phyloP scores from a whole-genome alignment of 2,329 filamentous ascomycete genomes.

The Pyrenochaeta sp. region DNA sequence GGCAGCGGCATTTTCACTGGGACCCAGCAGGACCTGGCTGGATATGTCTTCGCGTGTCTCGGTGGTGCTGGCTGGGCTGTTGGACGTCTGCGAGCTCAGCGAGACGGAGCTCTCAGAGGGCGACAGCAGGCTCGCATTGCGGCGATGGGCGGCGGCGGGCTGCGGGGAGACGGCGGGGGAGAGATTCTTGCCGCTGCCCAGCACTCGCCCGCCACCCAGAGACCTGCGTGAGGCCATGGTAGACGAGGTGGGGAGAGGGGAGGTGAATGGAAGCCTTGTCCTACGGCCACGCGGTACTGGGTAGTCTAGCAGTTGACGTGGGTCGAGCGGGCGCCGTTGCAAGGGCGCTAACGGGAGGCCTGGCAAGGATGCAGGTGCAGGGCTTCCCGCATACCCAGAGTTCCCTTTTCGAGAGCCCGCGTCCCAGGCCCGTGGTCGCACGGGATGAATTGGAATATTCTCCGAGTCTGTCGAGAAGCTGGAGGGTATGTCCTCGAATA shows the following conservation, averaged over 20 bases:
- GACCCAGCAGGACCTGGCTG: conserved; percentile 78
- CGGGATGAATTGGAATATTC: not conserved
- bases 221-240: conserved; percentile 61
- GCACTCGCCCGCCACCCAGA: conserved; percentile 87
- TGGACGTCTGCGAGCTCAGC: conserved; percentile 76
- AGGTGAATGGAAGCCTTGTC: no score
- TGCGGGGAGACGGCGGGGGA: conserved; percentile 64
- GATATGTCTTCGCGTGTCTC: conserved; percentile 76
- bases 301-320: conserved; percentile 10
- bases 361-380: conserved; percentile 25
- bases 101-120: conserved; percentile 78
- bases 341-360: conserved; percentile 21
- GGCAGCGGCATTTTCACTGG: conserved; percentile 63
- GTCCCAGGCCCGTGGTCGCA: conserved; percentile 1
- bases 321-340: conserved; percentile 20
- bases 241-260: conserved; percentile 22
- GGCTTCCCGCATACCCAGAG: conserved; percentile 11
- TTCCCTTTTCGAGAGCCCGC: no score
- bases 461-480: no score
- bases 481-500: no score
- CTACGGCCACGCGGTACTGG: no score
- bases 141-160: conserved; percentile 41
- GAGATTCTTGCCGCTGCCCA: conserved; percentile 85
- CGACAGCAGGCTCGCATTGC: conserved; percentile 61
- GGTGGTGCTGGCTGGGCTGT: conserved; percentile 72